Evolutionary conservation across 805 yeast species (phyloP), one percentile per base, ranked within the genome.

Genomic region (Pichia pseudocactophila): DNA sequence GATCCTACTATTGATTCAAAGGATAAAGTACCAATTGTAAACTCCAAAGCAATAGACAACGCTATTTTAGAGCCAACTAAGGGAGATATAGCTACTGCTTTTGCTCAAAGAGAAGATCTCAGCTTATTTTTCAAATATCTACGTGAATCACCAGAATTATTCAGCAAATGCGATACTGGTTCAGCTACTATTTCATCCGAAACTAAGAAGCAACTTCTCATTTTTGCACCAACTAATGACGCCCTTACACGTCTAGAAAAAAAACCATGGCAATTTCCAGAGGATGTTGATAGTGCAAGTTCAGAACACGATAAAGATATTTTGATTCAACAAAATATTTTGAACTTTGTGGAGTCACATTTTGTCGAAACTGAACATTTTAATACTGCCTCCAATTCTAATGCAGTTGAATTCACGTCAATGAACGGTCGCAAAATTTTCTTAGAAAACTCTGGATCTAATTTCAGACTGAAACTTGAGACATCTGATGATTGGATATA

Each of bases 201-300:
- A 8, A 22, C 5, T 8, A 34, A 51, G 8, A 45, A 47, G 8
- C 56, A 58, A 59, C 40, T 73, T 49, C 61, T 84, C 18, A 71
- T 86, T 7, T 71, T 86, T 53, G 85, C 94, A 3, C 95, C 95
- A 7, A 66, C 76, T 2, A 76, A 86, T 54, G 60, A 58, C 11
- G 89, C 86, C 3, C 66, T 86, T 45, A 62, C 63, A 27, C 61
- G 67, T 2, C 55, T 80, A 37, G 11, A 59, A 3, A 43, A 58
- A 42, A 86, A 85, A 57, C 95, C 95, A 17, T 87, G 95, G 95
- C 80, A 81, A 55, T 86, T 81, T 59, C 95, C 95, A 0, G 57
- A 55, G 7, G 52, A 65, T 5, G 64, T 76, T 13, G 66, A 63
- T 7, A 16, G 36, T 7, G 63, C 69, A 30, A 57, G 59, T 37